Conservation (phyloP, 208 protist species). For the Crithidia acanthocephali region DNA sequence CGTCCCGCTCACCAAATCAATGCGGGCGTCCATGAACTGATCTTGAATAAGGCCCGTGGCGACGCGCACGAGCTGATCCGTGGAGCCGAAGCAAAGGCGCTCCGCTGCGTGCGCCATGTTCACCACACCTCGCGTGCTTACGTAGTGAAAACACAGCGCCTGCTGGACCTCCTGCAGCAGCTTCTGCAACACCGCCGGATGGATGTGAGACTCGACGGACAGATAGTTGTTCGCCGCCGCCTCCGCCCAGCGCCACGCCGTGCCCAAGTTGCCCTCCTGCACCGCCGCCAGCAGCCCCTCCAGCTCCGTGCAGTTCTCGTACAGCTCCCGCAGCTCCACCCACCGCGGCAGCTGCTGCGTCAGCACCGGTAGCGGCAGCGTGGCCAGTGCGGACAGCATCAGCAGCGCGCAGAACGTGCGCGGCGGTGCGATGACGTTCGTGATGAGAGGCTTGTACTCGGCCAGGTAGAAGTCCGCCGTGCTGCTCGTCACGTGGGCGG, state of each 20-base stretch:
- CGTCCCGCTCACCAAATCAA: slow-evolving; percentile 22
- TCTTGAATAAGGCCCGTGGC: slow-evolving; percentile 16
- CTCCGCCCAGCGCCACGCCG: slow-evolving; percentile 28
- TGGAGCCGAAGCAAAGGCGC: slow-evolving; percentile 17
- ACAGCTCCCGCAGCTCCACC: slow-evolving; percentile 41
- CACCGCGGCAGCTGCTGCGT: slow-evolving; percentile 32
- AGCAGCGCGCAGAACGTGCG: slow-evolving; percentile 38
- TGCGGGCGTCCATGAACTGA: slow-evolving; percentile 22
- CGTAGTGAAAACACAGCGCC: slow-evolving; percentile 49
- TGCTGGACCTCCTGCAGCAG: slow-evolving; percentile 33
- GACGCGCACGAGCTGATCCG: slow-evolving; percentile 8
- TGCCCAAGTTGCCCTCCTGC: slow-evolving; percentile 34
- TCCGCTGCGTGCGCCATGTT: slow-evolving; percentile 26
- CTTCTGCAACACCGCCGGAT: slow-evolving; percentile 1
- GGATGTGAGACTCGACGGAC: slow-evolving; percentile 11
- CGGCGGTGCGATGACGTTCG: slow-evolving; percentile 26
- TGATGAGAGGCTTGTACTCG: slow-evolving; percentile 33
- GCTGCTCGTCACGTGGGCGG: slow-evolving; percentile 11
- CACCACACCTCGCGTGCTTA: slow-evolving; percentile 4
- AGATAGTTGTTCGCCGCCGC: slow-evolving; percentile 33
- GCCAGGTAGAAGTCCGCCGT: slow-evolving; percentile 20
- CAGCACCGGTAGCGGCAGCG: slow-evolving; percentile 41
- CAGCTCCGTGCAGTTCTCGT: slow-evolving; percentile 33
- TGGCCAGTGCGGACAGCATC: slow-evolving; percentile 45
- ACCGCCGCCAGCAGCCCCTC: slow-evolving; percentile 32